Evolutionary conservation across 352 stramenopile species (phyloP).

Genomic region (Saprolegnia parasitica): DNA sequence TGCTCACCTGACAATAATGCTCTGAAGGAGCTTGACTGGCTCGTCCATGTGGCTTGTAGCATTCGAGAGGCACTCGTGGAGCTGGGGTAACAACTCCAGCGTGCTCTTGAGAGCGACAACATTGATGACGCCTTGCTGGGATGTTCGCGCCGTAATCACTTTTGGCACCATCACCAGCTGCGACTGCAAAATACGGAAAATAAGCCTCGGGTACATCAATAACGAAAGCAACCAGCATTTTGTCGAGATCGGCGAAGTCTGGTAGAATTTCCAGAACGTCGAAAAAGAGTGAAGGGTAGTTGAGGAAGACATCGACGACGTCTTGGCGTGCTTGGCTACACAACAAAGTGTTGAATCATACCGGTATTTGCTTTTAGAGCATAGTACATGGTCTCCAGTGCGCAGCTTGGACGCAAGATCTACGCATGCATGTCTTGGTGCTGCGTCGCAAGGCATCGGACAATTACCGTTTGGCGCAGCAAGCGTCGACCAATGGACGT

Average conservation of each 20-base stretch:
- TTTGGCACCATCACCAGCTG: slow-evolving; percentile 79
- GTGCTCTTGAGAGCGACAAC: slow-evolving; percentile 81
- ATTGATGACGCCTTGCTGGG: slow-evolving; percentile 65
- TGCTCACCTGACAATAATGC: slow-evolving; percentile 52
- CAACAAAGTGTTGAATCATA: not conserved
- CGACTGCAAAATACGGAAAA: slow-evolving; percentile 21
- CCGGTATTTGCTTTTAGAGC: not conserved
- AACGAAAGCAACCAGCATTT: slow-evolving; percentile 46
- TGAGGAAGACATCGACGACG: slow-evolving; percentile 61
- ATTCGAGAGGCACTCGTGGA: slow-evolving; percentile 48
- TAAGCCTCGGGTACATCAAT: not conserved
- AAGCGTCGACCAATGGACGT: slow-evolving; percentile 72
- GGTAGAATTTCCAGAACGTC: slow-evolving; percentile 66
- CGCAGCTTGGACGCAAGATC: slow-evolving; percentile 72
- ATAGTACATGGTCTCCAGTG: slow-evolving; percentile 75
- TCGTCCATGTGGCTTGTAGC: slow-evolving; percentile 35
- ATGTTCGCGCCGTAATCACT: slow-evolving; percentile 61
- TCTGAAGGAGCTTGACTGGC: slow-evolving; percentile 49
- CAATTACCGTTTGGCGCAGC: slow-evolving; percentile 61
- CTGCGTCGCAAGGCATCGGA: not conserved
- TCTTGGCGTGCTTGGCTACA: slow-evolving; percentile 61
- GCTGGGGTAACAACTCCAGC: slow-evolving; percentile 56
- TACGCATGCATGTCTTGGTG: slow-evolving; percentile 22
- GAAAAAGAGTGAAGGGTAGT: slow-evolving; percentile 80
- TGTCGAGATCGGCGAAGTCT: slow-evolving; percentile 69